These are phyloP conservation scores for Sonneratia alba DNA, from an alignment of 345 rosid genomes.

Conservation along the genomic window DNA sequence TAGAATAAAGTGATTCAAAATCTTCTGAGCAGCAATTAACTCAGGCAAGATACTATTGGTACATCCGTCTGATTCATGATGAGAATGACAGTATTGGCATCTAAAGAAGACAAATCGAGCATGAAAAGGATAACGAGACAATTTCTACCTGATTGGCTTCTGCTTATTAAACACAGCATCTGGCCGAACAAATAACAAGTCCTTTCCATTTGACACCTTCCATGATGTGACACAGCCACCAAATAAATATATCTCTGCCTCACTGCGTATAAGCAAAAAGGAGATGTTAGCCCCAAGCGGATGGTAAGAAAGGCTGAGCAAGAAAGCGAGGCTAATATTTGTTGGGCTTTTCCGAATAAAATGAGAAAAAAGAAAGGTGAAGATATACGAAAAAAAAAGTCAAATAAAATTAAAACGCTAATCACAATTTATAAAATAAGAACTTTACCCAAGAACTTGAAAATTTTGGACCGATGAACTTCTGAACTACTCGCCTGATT, in stretches of 20 bases:
- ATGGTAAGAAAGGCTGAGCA: neutral
- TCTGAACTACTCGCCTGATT: neutral
- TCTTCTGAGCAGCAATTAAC: neutral
- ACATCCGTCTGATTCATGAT: neutral
- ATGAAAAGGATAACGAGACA: neutral
- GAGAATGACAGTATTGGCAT: neutral
- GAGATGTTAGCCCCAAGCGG: neutral
- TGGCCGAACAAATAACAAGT: constrained; percentile 84
- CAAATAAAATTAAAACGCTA: no score
- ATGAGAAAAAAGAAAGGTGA: no score
- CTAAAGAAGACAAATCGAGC: neutral
- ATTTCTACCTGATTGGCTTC: constrained; percentile 66
- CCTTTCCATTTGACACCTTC: constrained; percentile 64
- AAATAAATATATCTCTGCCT: constrained; percentile 79
- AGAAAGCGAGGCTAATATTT: neutral
- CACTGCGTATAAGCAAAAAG: constrained; percentile 26
- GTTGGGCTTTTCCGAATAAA: neutral
- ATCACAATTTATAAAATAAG: no score
- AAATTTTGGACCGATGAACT: neutral
- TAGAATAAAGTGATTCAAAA: neutral
- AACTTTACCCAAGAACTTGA: neutral
- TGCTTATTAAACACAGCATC: constrained; percentile 93
- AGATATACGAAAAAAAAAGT: no score
- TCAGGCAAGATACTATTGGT: neutral
- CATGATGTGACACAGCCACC: constrained; percentile 92